Base-by-base conservation (phyloP, 306 rosid genomes). In the Vachellia collinsii region DNA sequence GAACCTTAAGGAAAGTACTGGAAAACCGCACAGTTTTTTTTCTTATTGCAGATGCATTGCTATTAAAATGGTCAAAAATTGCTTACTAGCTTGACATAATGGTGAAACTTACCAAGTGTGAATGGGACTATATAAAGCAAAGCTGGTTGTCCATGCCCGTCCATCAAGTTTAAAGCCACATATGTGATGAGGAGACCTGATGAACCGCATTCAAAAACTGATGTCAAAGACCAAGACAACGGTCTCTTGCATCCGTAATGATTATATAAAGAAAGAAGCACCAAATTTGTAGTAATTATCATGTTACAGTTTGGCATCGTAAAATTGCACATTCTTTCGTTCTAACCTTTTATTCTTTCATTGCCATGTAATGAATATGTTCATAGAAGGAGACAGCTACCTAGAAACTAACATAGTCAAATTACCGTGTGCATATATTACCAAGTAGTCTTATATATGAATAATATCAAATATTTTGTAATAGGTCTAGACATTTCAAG, bases 71-170 rank as follows among this genome's bases (percentile, higher is more conserved):
- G 67, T 2, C 44, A 62, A 42, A 25, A 41, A 36, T 71, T 37
- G 6, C 19, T 69, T 22, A 51, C n/a, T 14, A 69, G 11, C 8
- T 51, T 48, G 47, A 44, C 47, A 36, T 9, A 59, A 50, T 67
- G 76, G 77, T 59, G 58, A 47, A 43, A 63, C 98, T 88, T 79
- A 96, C 99, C 98, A 10, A 96, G 93, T 25, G 94, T 96, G 83
- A 96, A 96, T 10, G 99, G 99, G 56, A 96, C 99, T 58, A 93
- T 96, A 87, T 93, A 96, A 65, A 96, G 92, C 85, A 96, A 86
- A 81, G 99, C 99, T 0, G 99, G 99, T 81, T 96, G 99, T 76
- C 98, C 99, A 79, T 93, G 99, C 65, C 98, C 99, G 67, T 96
- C 99, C 99, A 96, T 96, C 84, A 96, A 81, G 92, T 96, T 96